Evolutionary conservation across 345 rosid species (phyloP).

Genomic region (Laguncularia racemosa): DNA sequence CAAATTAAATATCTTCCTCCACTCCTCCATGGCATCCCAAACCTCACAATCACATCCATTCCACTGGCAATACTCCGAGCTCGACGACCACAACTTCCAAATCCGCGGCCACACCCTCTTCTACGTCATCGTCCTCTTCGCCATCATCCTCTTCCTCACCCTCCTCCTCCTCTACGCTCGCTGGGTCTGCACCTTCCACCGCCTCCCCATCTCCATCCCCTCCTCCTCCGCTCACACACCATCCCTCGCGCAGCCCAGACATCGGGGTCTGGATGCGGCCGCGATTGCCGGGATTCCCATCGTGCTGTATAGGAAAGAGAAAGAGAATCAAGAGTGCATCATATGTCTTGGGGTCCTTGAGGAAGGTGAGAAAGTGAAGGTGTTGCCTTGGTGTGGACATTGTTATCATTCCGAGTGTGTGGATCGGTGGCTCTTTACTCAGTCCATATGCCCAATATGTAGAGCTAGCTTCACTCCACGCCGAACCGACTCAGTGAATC

Average conservation of each 20-base stretch:
- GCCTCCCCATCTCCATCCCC: neutral
- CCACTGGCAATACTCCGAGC: constrained; percentile 42
- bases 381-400: constrained; percentile 56
- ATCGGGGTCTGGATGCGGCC: constrained; percentile 16
- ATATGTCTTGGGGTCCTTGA: constrained; percentile 61
- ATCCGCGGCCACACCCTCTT: constrained; percentile 31
- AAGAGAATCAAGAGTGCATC: constrained; percentile 35
- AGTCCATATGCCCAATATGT: constrained; percentile 71
- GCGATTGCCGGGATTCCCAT: constrained; percentile 21
- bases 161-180: constrained; percentile 32
- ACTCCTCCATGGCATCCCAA: constrained; percentile 15
- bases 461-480: constrained; percentile 24
- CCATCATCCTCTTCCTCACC: constrained; percentile 16
- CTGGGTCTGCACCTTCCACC: constrained; percentile 26
- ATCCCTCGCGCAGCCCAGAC: constrained; percentile 2
- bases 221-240: neutral
- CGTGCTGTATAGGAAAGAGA: constrained; percentile 3
- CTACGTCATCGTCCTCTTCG: constrained; percentile 25
- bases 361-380: constrained; percentile 67
- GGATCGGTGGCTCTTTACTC: constrained; percentile 56
- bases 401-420: constrained; percentile 60
- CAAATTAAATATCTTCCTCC: too few relatives aligned
- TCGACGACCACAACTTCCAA: constrained; percentile 32
- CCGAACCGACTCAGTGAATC: constrained; percentile 17
- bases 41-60: constrained; percentile 9